Percentiles rank a stretch among this genome's conserved stretches.
These are phyloP conservation scores for Malassezia arunalokei DNA, from an alignment of 1,284 basidiomycete species.

Conservation along the genomic window DNA sequence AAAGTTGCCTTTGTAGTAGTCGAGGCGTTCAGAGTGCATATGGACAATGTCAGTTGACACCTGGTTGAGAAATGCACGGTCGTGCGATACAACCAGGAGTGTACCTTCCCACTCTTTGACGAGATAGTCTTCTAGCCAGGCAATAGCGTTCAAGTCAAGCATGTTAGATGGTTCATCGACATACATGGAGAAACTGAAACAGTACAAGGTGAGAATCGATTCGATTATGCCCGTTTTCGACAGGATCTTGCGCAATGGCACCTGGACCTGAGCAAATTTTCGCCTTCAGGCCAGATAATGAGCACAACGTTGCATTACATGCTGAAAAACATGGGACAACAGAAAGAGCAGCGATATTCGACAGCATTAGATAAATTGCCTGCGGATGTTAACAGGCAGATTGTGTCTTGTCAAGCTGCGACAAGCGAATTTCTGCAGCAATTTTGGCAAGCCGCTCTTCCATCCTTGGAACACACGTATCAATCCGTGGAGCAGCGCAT, in stretches of 20 bases:
- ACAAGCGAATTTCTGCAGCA: constrained; percentile 91
- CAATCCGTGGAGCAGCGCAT: background rate
- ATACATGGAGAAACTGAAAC: too few species aligned
- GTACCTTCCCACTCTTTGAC: constrained; percentile 70
- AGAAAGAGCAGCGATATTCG: background rate
- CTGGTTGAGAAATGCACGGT: constrained; percentile 93
- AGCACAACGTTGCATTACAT: constrained; percentile 9
- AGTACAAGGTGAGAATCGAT: background rate
- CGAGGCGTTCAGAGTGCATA: constrained; percentile 83
- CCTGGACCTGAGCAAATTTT: background rate
- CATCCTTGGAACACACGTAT: constrained; percentile 39
- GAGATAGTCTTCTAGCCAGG: constrained; percentile 56
- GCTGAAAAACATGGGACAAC: constrained; percentile 15
- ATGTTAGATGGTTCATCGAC: constrained; percentile 72
- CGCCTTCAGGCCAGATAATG: background rate
- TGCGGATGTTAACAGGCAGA: constrained; percentile 61
- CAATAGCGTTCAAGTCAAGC: constrained; percentile 54
- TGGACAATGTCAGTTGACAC: constrained; percentile 97
- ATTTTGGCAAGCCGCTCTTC: constrained; percentile 81
- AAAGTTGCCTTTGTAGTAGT: constrained; percentile 90
- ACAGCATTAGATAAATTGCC: constrained; percentile 52
- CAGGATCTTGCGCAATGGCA: background rate
- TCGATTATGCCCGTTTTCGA: background rate
- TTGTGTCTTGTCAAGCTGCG: constrained; percentile 77
- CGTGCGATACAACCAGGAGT: constrained; percentile 92